Evolutionary conservation across 116 monocot genomes (phyloP).

Genomic region (Iris pallida): DNA sequence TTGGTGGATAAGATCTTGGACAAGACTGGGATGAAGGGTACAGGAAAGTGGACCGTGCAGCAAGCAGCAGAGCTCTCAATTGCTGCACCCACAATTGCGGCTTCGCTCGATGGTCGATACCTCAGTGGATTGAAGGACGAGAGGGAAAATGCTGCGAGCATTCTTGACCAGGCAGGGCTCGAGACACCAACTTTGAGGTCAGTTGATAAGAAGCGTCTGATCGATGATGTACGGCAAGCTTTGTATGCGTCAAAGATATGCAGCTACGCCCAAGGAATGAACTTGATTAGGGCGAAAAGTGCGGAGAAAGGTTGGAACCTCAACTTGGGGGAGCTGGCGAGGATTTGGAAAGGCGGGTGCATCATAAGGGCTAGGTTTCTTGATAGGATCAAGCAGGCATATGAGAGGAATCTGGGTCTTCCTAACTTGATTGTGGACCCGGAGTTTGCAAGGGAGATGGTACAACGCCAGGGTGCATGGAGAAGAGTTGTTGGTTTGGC

Average conservation of each 20-base stretch:
- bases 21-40: slow-evolving; percentile 22
- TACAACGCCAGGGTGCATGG: slow-evolving; percentile 19
- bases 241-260: slow-evolving; percentile 25
- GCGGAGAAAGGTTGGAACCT: slow-evolving; percentile 21
- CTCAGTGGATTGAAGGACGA: slow-evolving; percentile 24
- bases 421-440: slow-evolving; percentile 22
- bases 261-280: slow-evolving; percentile 25
- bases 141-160: slow-evolving; percentile 10
- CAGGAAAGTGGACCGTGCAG: slow-evolving; percentile 23
- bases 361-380: slow-evolving; percentile 20
- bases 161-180: slow-evolving; percentile 16
- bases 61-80: slow-evolving; percentile 24
- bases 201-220: slow-evolving; percentile 14
- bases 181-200: slow-evolving; percentile 4
- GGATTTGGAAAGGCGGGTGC: slow-evolving; percentile 27
- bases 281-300: slow-evolving; percentile 20
- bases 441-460: slow-evolving; percentile 20
- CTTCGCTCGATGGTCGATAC: slow-evolving; percentile 14
- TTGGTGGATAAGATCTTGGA: slow-evolving; percentile 18
- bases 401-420: slow-evolving; percentile 13
- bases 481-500: slow-evolving; percentile 18
- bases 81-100: slow-evolving; percentile 18
- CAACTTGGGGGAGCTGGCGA: slow-evolving; percentile 19
- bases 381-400: slow-evolving; percentile 21
- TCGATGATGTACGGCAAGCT: slow-evolving; percentile 21